Conservation (phyloP, 768 basidiomycete species). For the Lentinus tigrinus region DNA sequence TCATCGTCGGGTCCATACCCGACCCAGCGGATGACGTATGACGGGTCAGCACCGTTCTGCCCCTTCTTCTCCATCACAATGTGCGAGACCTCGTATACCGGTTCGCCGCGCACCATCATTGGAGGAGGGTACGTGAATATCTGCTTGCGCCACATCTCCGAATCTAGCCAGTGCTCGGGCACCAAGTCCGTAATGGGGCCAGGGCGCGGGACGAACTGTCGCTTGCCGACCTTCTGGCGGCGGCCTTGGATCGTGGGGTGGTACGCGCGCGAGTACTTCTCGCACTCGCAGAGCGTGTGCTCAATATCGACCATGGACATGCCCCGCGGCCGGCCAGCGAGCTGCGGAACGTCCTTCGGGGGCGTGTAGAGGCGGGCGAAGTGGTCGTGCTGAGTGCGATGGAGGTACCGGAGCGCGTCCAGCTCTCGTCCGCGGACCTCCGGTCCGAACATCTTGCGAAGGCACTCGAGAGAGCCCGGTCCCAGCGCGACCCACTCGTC, state of each 20-base stretch:
- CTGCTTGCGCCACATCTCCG: slow-evolving; percentile 2
- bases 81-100: slow-evolving; percentile 30
- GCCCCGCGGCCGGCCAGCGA: slow-evolving; percentile 18
- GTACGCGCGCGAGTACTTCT: slow-evolving; percentile 68
- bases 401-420: slow-evolving; percentile 65
- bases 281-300: slow-evolving; percentile 76
- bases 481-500: slow-evolving; percentile 72
- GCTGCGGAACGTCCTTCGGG: slow-evolving; percentile 24
- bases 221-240: slow-evolving; percentile 36
- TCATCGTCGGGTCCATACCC: slow-evolving; percentile 32
- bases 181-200: slow-evolving; percentile 26
- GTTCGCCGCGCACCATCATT: slow-evolving; percentile 12
- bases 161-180: slow-evolving; percentile 24
- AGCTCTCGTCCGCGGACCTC: slow-evolving; percentile 43
- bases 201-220: slow-evolving; percentile 16
- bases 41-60: not conserved
- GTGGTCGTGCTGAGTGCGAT: slow-evolving; percentile 55
- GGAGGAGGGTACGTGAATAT: slow-evolving; percentile 9
- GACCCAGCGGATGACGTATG: slow-evolving; percentile 29
- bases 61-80: slow-evolving; percentile 28
- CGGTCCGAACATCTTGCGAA: slow-evolving; percentile 65
- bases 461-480: slow-evolving; percentile 62
- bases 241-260: slow-evolving; percentile 43
- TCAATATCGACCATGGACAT: slow-evolving; percentile 73
- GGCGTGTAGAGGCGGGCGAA: slow-evolving; percentile 54